Evolutionary conservation across 257 asterid species (phyloP).

Genomic region (Plantago elongata): DNA sequence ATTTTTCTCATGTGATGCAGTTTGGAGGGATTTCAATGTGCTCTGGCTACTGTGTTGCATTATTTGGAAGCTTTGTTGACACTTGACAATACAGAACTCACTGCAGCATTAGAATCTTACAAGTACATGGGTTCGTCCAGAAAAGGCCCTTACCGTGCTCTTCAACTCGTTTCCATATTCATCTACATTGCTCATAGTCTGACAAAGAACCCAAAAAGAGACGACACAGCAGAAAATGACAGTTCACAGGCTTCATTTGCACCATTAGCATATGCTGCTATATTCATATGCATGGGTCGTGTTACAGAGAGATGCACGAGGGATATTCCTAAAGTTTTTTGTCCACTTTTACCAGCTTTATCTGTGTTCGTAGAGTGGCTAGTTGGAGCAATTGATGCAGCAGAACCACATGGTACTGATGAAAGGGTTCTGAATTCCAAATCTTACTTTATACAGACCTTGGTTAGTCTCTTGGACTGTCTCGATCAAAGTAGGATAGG

Average conservation of each 20-base stretch:
- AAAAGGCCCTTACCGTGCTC: constrained; percentile 68
- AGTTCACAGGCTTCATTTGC: constrained; percentile 29
- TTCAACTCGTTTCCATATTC: constrained; percentile 70
- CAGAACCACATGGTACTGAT: constrained; percentile 35
- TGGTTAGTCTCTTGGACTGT: constrained; percentile 49
- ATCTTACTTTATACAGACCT: constrained; percentile 49
- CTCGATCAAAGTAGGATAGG: constrained; percentile 26
- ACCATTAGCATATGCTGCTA: constrained; percentile 47
- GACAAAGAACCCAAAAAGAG: constrained; percentile 30
- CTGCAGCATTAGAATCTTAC: constrained; percentile 47
- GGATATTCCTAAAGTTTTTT: constrained; percentile 23
- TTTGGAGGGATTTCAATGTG: constrained; percentile 60
- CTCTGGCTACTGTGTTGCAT: constrained; percentile 53
- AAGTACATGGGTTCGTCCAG: constrained; percentile 45
- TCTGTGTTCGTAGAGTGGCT: constrained; percentile 79
- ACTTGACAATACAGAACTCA: constrained; percentile 42
- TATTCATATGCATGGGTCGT: constrained; percentile 66
- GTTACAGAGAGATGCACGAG: constrained; percentile 55
- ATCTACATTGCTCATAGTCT: constrained; percentile 55
- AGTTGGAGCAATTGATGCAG: constrained; percentile 38
- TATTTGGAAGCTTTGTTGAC: constrained; percentile 51
- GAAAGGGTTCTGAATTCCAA: constrained; percentile 51
- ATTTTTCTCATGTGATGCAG: constrained; percentile 37
- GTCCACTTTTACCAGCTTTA: constrained; percentile 71
- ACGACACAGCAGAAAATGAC: constrained; percentile 31